Evolutionary conservation across 2,329 filamentous ascomycete species (phyloP).

Genomic region (Raffaelea albimanens): DNA sequence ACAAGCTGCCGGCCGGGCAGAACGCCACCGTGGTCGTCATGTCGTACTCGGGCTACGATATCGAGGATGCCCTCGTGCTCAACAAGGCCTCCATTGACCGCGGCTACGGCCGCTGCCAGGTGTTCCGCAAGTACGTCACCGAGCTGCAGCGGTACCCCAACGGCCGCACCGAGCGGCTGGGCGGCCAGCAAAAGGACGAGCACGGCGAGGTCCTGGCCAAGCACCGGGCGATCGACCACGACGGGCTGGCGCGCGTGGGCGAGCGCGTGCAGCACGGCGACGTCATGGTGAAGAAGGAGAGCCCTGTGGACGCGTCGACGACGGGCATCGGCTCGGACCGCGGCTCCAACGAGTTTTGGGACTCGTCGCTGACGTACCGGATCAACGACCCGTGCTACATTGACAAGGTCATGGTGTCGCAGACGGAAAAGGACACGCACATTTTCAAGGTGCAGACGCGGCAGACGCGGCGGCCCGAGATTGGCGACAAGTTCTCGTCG

Average conservation of each 20-base stretch:
- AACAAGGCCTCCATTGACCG: conserved; percentile 95
- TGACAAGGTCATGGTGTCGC: conserved; percentile 91
- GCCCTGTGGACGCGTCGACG: conserved; percentile 67
- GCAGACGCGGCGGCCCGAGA: conserved; percentile 89
- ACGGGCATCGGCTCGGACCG: conserved; percentile 61
- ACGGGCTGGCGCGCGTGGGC: conserved; percentile 83
- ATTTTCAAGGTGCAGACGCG: conserved; percentile 91
- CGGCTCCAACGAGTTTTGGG: conserved; percentile 53
- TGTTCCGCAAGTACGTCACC: conserved; percentile 89
- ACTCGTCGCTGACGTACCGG: conserved; percentile 68
- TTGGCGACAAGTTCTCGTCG: conserved; percentile 98
- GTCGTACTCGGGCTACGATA: conserved; percentile 99
- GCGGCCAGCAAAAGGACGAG: conserved; percentile 51
- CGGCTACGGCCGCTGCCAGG: conserved; percentile 92
- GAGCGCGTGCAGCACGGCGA: conserved; percentile 69
- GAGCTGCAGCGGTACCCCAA: conserved; percentile 86
- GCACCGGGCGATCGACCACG: conserved; percentile 66
- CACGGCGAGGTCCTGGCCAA: conserved; percentile 56
- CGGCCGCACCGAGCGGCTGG: conserved; percentile 58
- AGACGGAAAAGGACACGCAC: conserved; percentile 75
- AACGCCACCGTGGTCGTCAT: conserved; percentile 98
- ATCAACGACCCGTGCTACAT: conserved; percentile 80
- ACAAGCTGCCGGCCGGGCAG: conserved; percentile 92
- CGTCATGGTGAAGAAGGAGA: conserved; percentile 83
- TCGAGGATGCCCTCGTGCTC: conserved; percentile 91